These are phyloP conservation scores for Fusarium pininemorale DNA, from an alignment of 2,329 filamentous ascomycete species.

Conservation along the genomic window DNA sequence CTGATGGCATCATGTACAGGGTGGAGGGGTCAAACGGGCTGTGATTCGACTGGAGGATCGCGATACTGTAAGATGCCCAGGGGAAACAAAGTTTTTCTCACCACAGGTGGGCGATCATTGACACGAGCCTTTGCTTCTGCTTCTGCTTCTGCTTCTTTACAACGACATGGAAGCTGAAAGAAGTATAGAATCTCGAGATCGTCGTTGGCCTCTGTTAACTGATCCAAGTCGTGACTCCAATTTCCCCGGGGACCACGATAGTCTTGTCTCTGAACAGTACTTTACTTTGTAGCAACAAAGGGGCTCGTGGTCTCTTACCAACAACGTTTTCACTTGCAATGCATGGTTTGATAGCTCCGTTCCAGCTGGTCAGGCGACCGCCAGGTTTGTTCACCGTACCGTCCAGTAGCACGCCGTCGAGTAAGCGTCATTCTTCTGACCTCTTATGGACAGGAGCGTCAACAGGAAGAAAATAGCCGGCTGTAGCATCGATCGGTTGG, in stretches of 20 bases:
- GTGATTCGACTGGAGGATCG: slow-evolving; percentile 31
- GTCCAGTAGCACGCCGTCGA: slow-evolving; percentile 41
- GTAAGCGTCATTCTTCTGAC: slow-evolving; percentile 44
- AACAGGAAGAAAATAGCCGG: slow-evolving; percentile 19
- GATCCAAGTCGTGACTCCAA: neutral
- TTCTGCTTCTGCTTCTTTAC: neutral
- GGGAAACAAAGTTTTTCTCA: slow-evolving; percentile 26
- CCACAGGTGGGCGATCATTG: neutral
- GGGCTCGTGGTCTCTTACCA: neutral
- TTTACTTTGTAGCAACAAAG: neutral
- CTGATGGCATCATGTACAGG: slow-evolving; percentile 35
- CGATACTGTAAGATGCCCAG: slow-evolving; percentile 24
- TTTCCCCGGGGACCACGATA: neutral
- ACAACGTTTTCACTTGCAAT: slow-evolving; percentile 18
- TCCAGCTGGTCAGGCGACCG: slow-evolving; percentile 33
- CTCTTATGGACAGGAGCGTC: slow-evolving; percentile 36
- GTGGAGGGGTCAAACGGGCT: slow-evolving; percentile 19
- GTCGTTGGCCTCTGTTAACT: neutral
- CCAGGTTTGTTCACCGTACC: slow-evolving; percentile 21
- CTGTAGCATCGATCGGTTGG: slow-evolving; percentile 35
- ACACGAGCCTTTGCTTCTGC: slow-evolving; percentile 7
- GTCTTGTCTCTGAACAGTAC: neutral
- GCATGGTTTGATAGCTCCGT: slow-evolving; percentile 19
- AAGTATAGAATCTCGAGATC: slow-evolving; percentile 3
- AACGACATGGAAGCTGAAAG: neutral